Evolutionary conservation across 1,284 basidiomycete species (phyloP).

Genomic region (Rhodotorula sp.): DNA sequence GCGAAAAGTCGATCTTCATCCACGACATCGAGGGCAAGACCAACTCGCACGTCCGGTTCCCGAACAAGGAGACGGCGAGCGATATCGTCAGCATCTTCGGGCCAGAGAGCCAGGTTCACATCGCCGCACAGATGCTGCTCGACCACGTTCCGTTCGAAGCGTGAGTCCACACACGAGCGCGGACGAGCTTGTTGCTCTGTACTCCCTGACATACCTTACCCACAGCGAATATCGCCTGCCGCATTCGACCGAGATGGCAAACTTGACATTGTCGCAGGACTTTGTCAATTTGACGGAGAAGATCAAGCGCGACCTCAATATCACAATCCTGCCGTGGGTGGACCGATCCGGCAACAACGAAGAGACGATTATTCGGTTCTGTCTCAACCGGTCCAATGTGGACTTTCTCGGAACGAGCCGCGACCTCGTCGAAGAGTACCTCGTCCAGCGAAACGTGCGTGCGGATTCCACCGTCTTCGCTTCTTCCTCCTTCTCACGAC

Average conservation of each 20-base stretch:
- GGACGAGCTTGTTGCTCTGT: neutral
- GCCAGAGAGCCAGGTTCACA: conserved; percentile 93
- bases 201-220: neutral
- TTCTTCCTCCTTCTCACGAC: neutral
- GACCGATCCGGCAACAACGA: conserved; percentile 57
- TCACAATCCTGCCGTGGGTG: conserved; percentile 62
- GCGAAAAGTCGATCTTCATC: conserved; percentile 95
- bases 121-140: conserved; percentile 91
- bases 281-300: conserved; percentile 80
- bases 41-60: conserved; percentile 90
- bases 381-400: conserved; percentile 88
- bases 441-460: conserved; percentile 77
- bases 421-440: conserved; percentile 89
- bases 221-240: conserved; percentile 78
- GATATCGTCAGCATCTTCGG: conserved; percentile 92
- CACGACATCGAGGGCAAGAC: conserved; percentile 97
- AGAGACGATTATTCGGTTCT: conserved; percentile 86
- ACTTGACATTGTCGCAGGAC: conserved; percentile 73
- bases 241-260: conserved; percentile 60
- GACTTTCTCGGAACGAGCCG: conserved; percentile 86
- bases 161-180: conserved; percentile 12
- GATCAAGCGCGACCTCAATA: conserved; percentile 90
- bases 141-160: conserved; percentile 92
- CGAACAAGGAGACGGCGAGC: conserved; percentile 89
- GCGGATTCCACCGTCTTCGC: neutral